These are phyloP conservation scores for Colletotrichum cordylinicola DNA, from an alignment of 2,329 filamentous ascomycete species.

Conservation along the genomic window DNA sequence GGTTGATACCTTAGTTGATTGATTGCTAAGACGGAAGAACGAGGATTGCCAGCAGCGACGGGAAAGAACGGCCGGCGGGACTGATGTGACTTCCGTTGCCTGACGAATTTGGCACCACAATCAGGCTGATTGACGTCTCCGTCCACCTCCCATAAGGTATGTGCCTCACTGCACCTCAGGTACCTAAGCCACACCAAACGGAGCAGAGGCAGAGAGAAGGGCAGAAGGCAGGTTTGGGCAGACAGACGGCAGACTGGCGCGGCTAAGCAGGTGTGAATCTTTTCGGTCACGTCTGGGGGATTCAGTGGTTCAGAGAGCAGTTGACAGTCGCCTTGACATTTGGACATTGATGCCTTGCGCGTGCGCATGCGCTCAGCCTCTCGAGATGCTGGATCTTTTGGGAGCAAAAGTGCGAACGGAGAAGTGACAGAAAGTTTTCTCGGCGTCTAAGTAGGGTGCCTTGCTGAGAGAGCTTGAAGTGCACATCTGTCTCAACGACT, in stretches of 20 bases:
- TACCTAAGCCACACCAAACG: neutral
- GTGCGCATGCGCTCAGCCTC: neutral
- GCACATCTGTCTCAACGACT: neutral
- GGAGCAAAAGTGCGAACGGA: neutral
- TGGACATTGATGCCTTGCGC: neutral
- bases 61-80: neutral
- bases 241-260: neutral
- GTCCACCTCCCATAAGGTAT: neutral
- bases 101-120: neutral
- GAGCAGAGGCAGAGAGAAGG: neutral
- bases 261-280: neutral
- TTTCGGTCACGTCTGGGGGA: neutral
- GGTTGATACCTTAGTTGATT: neutral
- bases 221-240: neutral
- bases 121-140: conserved; percentile 7
- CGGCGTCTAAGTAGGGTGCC: neutral
- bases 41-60: neutral
- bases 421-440: neutral
- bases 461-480: neutral
- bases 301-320: neutral
- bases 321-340: neutral
- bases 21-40: neutral
- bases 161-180: neutral
- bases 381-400: neutral
- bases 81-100: neutral